Conservation (phyloP, 345 rosid species). For the Geranium brycei region DNA sequence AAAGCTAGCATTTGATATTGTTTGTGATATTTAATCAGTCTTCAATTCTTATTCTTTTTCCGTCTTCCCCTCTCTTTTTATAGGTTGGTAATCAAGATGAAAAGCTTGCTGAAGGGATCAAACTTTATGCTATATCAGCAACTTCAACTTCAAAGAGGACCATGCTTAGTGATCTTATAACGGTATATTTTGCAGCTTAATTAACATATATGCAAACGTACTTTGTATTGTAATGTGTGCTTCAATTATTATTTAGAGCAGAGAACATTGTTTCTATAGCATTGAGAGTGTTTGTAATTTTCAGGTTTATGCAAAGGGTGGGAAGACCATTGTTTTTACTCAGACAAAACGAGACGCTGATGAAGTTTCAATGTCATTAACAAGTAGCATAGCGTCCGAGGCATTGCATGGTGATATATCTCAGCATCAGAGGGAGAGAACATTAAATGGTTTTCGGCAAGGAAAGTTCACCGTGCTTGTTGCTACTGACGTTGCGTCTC, state of each 20-base stretch:
- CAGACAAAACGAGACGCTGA: conserved; percentile 95
- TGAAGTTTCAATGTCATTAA: conserved; percentile 70
- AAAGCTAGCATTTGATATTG: background rate
- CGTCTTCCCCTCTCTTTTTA: conserved; percentile 1
- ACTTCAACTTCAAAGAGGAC: conserved; percentile 71
- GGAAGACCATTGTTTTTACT: conserved; percentile 94
- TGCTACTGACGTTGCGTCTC: conserved; percentile 95
- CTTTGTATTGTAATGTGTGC: too few relatives aligned
- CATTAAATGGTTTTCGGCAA: conserved; percentile 78
- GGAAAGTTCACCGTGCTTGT: conserved; percentile 97
- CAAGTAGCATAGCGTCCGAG: conserved; percentile 79
- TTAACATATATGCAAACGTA: too few relatives aligned
- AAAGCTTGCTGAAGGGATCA: conserved; percentile 90
- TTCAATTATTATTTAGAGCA: background rate
- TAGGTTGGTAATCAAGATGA: conserved; percentile 95
- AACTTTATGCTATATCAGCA: conserved; percentile 69
- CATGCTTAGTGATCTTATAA: conserved; percentile 80
- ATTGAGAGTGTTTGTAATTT: conserved; percentile 4
- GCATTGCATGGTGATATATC: conserved; percentile 98
- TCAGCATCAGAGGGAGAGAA: conserved; percentile 98
- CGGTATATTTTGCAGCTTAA: conserved; percentile 28
- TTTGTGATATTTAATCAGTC: background rate
- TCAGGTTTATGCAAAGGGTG: conserved; percentile 95
- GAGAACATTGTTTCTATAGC: background rate
- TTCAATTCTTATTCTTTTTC: background rate